Evolutionary conservation across 2,329 filamentous ascomycete genomes (phyloP).

Genomic region (Emmonsiellopsis sp.): DNA sequence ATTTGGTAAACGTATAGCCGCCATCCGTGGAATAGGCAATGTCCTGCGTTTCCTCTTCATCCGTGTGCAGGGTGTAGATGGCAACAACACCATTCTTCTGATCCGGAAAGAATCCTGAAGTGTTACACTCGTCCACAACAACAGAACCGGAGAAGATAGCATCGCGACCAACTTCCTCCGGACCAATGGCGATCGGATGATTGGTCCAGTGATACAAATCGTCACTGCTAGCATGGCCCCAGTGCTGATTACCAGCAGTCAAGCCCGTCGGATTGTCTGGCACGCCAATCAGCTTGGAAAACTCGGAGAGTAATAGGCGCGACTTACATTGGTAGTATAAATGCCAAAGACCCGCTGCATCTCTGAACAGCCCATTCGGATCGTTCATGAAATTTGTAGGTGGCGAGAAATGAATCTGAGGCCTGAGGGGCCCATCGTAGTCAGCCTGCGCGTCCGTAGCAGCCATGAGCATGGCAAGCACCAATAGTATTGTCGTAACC

Average conservation of each 20-base stretch:
- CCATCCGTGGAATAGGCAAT: conserved; percentile 55
- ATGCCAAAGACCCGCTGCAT: conserved; percentile 51
- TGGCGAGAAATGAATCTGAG: conserved; percentile 25
- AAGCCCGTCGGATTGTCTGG: conserved; percentile 41
- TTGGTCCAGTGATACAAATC: conserved; percentile 59
- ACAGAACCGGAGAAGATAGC: conserved; percentile 48
- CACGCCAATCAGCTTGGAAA: not conserved
- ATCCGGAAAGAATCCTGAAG: conserved; percentile 55
- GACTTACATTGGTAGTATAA: conserved; percentile 54
- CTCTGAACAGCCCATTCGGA: conserved; percentile 55
- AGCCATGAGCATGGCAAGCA: not conserved
- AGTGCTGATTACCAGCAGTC: conserved; percentile 53
- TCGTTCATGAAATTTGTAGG: conserved; percentile 42
- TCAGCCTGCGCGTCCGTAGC: not conserved
- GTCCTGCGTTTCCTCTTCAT: conserved; percentile 41
- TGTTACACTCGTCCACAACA: conserved; percentile 55
- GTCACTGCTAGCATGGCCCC: conserved; percentile 56
- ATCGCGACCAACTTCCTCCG: conserved; percentile 29
- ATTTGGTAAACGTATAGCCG: conserved; percentile 54
- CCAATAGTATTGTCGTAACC: not conserved
- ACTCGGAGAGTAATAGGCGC: not conserved
- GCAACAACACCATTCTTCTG: conserved; percentile 56
- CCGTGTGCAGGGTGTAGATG: conserved; percentile 41
- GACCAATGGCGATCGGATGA: conserved; percentile 52
- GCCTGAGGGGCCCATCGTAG: conserved; percentile 18